phyloP scores from a whole-genome alignment of 1,139 yeast species.

The Blastobotrys malaysiensis region DNA sequence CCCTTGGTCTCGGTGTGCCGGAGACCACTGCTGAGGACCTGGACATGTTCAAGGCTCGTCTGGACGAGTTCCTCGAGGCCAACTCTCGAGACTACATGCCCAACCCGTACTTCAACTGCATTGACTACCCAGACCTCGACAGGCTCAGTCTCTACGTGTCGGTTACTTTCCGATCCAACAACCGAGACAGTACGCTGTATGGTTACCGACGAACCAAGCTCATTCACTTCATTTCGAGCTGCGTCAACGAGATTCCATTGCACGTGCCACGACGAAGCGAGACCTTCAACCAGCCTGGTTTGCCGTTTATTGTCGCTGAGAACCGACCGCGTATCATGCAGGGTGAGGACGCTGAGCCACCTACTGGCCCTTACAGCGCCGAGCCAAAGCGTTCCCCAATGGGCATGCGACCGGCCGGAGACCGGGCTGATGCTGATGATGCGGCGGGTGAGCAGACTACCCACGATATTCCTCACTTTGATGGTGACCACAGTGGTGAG shows the following conservation, averaged over 20 bases:
- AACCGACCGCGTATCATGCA: not conserved
- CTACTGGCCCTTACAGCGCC: not conserved
- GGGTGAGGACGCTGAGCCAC: not conserved
- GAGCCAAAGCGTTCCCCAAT: not conserved
- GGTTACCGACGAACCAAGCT: conserved; percentile 31
- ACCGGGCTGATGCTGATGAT: not conserved
- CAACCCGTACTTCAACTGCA: conserved; percentile 31
- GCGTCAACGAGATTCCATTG: conserved; percentile 33
- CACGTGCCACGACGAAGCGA: conserved; percentile 35
- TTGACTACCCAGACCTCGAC: conserved; percentile 35
- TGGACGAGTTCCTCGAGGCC: conserved; percentile 30
- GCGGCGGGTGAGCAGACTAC: not conserved
- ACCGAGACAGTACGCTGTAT: conserved; percentile 31
- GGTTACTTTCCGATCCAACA: conserved; percentile 32
- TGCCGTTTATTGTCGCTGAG: conserved; percentile 26
- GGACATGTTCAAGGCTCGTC: conserved; percentile 25
- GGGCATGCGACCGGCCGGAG: not conserved
- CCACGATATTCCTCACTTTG: not conserved
- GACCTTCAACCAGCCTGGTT: conserved; percentile 31
- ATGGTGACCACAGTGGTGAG: not conserved
- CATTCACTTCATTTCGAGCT: conserved; percentile 29
- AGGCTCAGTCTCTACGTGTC: conserved; percentile 29
- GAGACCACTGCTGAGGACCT: conserved; percentile 36
- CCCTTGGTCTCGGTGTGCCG: conserved; percentile 33
- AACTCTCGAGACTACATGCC: conserved; percentile 36